Conservation (phyloP, 2,329 filamentous ascomycete species). For the Fusarium sp. region DNA sequence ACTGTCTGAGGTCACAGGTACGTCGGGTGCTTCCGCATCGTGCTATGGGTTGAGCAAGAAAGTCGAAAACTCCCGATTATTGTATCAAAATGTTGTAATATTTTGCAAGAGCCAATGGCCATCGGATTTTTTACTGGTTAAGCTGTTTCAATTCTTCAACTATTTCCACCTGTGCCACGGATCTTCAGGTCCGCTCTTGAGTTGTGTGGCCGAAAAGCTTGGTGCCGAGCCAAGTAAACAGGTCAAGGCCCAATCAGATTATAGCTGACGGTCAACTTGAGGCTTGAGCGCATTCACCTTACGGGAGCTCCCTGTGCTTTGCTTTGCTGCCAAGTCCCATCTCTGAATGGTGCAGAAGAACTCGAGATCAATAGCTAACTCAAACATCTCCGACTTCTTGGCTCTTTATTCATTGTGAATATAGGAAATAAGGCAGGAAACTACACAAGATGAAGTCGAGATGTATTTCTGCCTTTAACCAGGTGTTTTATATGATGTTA, state of each 20-base stretch:
- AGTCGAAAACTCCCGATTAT: constrained; percentile 18
- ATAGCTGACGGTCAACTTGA: constrained; percentile 1
- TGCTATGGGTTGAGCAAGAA: constrained; percentile 15
- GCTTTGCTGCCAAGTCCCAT: constrained; percentile 4
- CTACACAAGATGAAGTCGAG: too few species aligned
- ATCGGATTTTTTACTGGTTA: constrained; percentile 4
- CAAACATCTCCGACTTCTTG: too few species aligned
- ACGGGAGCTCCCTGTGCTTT: not conserved
- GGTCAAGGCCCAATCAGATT: constrained; percentile 25
- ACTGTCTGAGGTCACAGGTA: constrained; percentile 11
- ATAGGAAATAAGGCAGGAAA: too few species aligned
- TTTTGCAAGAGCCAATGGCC: constrained; percentile 10
- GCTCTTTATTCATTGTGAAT: too few species aligned
- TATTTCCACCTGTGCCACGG: constrained; percentile 27
- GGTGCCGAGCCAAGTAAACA: constrained; percentile 9
- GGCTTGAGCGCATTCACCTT: constrained; percentile 5
- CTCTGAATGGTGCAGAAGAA: constrained; percentile 3
- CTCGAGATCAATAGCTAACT: constrained; percentile 1
- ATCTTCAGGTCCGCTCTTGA: constrained; percentile 37
- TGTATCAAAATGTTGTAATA: constrained; percentile 5
- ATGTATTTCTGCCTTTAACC: too few species aligned
- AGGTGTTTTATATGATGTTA: too few species aligned
- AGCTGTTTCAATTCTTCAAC: constrained; percentile 4
- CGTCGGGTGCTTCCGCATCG: constrained; percentile 29
- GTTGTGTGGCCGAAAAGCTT: constrained; percentile 35